Conservation (phyloP, 164 flowering plant genomes). For the Berberis thunbergii region DNA sequence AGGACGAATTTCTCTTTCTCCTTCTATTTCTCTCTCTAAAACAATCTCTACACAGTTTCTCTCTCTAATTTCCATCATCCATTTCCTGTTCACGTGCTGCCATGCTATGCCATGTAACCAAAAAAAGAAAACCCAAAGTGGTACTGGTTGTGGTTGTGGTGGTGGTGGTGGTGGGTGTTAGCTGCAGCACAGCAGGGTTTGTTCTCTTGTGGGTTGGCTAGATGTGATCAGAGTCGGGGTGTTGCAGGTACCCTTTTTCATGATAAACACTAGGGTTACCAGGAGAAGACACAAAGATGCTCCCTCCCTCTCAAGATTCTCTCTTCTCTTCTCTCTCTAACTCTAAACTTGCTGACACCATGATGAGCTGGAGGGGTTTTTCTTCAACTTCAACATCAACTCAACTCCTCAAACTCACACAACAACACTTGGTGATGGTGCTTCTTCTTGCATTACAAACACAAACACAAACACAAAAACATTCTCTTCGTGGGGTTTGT, state of each 20-base stretch:
- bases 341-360: slow-evolving; percentile 3
- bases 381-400: too few species aligned
- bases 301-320: slow-evolving; percentile 1
- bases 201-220: slow-evolving; percentile 53
- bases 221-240: slow-evolving; percentile 18
- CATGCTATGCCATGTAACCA: slow-evolving; percentile 15
- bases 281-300: slow-evolving; percentile 8
- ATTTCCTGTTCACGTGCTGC: slow-evolving; percentile 43
- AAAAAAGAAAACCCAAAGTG: background rate
- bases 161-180: too few species aligned
- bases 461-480: background rate
- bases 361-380: slow-evolving; percentile 2
- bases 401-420: too few species aligned
- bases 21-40: background rate
- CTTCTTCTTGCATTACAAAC: background rate
- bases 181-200: slow-evolving; percentile 21
- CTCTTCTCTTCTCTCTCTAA: background rate
- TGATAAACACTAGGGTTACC: slow-evolving; percentile 15
- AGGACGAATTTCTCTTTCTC: too few species aligned
- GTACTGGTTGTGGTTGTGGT: too few species aligned
- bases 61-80: slow-evolving; percentile 7
- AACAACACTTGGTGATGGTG: background rate
- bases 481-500: background rate
- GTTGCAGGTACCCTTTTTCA: slow-evolving; percentile 27
- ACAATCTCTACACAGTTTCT: background rate